Evolutionary conservation across 176 grass and related monocot species (phyloP), one percentile per base, ranked within the genome.

Genomic region (Musa schizocarpa): DNA sequence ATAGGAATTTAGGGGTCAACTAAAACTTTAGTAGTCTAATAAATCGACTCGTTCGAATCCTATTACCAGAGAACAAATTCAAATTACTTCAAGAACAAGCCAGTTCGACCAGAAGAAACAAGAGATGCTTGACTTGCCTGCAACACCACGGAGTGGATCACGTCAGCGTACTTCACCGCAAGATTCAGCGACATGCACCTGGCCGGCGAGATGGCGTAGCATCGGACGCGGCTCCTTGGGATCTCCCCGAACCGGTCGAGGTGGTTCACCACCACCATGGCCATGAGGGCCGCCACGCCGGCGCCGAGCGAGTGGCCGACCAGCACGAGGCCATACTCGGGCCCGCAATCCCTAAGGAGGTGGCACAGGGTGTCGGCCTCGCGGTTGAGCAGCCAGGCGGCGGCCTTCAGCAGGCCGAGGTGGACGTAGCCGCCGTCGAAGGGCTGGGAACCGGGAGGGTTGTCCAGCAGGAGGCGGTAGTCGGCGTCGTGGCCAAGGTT

Each of bases 181-280:
- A 99, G 96, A 73, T 99, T 99, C 79, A 99, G 86, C 20, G 96
- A 99, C 96, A 99, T 89, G 71, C 96, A 99, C 11, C 96, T 70
- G 7, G 96, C 91, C 0, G 96, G 96, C 26, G 96, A 88, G 21
- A 99, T 43, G 17, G 88, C 88, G 73, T 99, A 99, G 78, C 91
- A 95, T 11, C 74, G 80, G 12, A 99, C 23, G 10, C 81, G 81
- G 80, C 66, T 86, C 82, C 91, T 86, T 16, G 78, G 80, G 5
- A 92, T 87, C 65, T 77, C 76, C 54, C 79, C 88, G 57, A 95
- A 86, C 85, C 77, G 61, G 52, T 78, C 84, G 9, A 82, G 86
- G 69, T 94, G 86, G 79, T 94, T 94, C 61, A 95, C 96, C 1
- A 95, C 82, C 3, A 99, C 74, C 51, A 91, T 70, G 8, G 96